A percentile compares a stretch with the other conserved stretches of the same genome.
These are phyloP conservation scores for Handroanthus guayacan DNA, from an alignment of 257 asterid species.

Conservation along the genomic window DNA sequence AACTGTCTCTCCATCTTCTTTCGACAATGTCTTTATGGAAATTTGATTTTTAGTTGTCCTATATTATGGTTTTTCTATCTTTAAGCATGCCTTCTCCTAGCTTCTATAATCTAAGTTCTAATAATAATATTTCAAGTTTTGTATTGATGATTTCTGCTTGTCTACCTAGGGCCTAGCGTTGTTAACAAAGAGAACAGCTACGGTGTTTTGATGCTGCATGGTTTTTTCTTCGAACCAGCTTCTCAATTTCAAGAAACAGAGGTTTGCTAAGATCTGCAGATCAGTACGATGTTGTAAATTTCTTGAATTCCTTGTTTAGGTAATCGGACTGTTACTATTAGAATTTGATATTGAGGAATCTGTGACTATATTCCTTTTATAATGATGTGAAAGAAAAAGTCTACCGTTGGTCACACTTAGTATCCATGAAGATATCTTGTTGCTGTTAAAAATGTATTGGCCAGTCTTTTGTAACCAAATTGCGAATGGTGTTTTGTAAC, in stretches of 20 bases:
- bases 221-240: slow-evolving; percentile 32
- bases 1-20: background rate
- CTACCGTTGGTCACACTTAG: background rate
- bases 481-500: too few relatives aligned
- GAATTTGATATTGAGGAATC: slow-evolving; percentile 35
- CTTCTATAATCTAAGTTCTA: background rate
- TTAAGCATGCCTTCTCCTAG: background rate
- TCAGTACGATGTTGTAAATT: slow-evolving; percentile 49
- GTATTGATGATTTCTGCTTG: slow-evolving; percentile 11
- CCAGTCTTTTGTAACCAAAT: too few relatives aligned
- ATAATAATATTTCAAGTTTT: background rate
- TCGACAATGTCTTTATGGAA: background rate
- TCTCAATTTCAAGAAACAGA: slow-evolving; percentile 36
- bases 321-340: slow-evolving; percentile 26
- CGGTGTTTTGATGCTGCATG: slow-evolving; percentile 7
- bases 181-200: slow-evolving; percentile 29
- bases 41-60: background rate
- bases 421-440: too few relatives aligned
- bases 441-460: too few relatives aligned
- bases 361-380: slow-evolving; percentile 30
- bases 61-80: background rate
- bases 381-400: slow-evolving; percentile 3
- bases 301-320: slow-evolving; percentile 38
- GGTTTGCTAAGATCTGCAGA: slow-evolving; percentile 37
- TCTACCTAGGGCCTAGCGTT: slow-evolving; percentile 37